phyloP scores from a whole-genome alignment of 805 yeast genomes.

The Pichia rugopelliculosa region DNA sequence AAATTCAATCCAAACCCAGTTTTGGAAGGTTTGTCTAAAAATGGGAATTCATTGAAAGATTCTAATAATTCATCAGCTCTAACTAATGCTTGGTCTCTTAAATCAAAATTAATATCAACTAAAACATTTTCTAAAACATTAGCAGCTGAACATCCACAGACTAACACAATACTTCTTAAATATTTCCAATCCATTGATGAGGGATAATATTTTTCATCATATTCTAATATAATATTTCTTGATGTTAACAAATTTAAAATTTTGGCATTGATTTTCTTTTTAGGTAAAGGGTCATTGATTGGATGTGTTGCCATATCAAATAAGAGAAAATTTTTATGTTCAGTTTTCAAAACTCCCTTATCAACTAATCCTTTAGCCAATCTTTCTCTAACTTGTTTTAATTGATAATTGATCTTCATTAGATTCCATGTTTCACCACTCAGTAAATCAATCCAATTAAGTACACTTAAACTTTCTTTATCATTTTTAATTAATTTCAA shows the following conservation, averaged over 20 bases:
- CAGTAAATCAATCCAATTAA: constrained; percentile 88
- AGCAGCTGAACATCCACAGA: constrained; percentile 90
- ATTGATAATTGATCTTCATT: constrained; percentile 87
- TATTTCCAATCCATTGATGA: constrained; percentile 57
- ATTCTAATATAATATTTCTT: constrained; percentile 54
- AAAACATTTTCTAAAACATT: constrained; percentile 90
- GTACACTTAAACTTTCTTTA: constrained; percentile 68
- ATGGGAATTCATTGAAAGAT: constrained; percentile 83
- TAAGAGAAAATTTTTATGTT: constrained; percentile 84
- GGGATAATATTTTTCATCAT: constrained; percentile 60
- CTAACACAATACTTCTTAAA: constrained; percentile 73
- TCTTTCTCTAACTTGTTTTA: constrained; percentile 95
- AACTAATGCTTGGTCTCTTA: constrained; percentile 84
- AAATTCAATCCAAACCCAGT: constrained; percentile 69
- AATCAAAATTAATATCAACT: constrained; percentile 69
- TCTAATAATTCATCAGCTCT: constrained; percentile 88
- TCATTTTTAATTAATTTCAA: constrained; percentile 81
- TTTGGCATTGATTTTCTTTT: constrained; percentile 72
- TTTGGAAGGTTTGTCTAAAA: constrained; percentile 45
- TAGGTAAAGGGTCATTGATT: constrained; percentile 75
- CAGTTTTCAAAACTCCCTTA: constrained; percentile 93
- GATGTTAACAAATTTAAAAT: constrained; percentile 62
- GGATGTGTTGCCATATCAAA: constrained; percentile 99
- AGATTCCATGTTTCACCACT: constrained; percentile 97
- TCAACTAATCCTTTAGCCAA: constrained; percentile 95